Conservation (phyloP, 352 stramenopile genomes). For the Elongisporangium senticosum region DNA sequence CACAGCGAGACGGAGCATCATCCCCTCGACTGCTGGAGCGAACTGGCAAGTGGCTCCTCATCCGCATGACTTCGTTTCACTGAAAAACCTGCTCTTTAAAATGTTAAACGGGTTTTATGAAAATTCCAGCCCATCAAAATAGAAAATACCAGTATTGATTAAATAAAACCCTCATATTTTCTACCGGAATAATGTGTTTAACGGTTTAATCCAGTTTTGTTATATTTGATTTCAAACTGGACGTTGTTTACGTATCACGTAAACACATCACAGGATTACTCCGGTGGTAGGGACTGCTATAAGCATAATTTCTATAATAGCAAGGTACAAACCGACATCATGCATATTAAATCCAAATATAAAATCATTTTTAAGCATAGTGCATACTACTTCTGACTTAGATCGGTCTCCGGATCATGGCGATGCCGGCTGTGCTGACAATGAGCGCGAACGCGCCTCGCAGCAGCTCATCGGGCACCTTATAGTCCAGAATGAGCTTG, state of each 20-base stretch:
- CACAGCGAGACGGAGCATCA: neutral
- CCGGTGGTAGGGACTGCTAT: too few species aligned
- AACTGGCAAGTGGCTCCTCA: neutral
- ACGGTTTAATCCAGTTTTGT: too few species aligned
- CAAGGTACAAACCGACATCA: neutral
- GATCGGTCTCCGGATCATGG: slow-evolving; percentile 12
- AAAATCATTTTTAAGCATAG: neutral
- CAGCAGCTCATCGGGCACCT: slow-evolving; percentile 11
- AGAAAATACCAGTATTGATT: too few species aligned
- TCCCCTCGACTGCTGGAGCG: neutral
- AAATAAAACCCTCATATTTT: too few species aligned
- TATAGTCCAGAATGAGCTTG: slow-evolving; percentile 15
- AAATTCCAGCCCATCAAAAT: too few species aligned
- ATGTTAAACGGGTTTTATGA: too few species aligned
- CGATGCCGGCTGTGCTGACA: slow-evolving; percentile 8
- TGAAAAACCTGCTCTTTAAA: too few species aligned
- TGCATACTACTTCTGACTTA: neutral
- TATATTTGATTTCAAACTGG: too few species aligned
- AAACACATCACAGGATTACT: too few species aligned
- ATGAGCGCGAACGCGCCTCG: slow-evolving; percentile 9
- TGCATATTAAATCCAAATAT: neutral
- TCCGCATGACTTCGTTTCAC: neutral
- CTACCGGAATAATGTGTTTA: too few species aligned
- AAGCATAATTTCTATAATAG: too few species aligned
- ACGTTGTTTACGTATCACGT: too few species aligned